Base-by-base conservation (phyloP, 2,329 filamentous ascomycete species). In the Teratosphaeria destructans region DNA sequence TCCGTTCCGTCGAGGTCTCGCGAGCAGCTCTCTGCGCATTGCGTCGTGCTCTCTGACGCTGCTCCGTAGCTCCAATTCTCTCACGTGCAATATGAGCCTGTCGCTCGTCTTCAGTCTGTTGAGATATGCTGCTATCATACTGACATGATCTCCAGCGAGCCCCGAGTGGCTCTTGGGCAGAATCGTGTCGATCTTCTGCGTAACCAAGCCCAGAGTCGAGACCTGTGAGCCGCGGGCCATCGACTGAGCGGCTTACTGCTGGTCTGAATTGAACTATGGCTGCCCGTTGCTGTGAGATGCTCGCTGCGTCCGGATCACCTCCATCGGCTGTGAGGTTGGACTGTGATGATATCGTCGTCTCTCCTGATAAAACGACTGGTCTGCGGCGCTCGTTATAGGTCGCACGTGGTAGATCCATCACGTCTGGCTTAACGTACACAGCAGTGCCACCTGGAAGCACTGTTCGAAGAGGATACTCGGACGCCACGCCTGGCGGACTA, bases 371-470 rank as follows among this genome's bases (percentile, higher is more conserved):
- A 4, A 39, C 29, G 11, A 57, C 47, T 52, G 29, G 29, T 58
- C 57, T 59, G 43, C 29, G 62, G 47, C 63, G 63, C 54, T 67
- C 66, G 32, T 65, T 65, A 27, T 62, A 56, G 3, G 19, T 32
- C 1, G 64, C 62, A 37, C 64, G 58, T n/a, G 65, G 64, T 37
- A 64, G 57, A 12, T 63, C 59, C 2, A 64, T 57, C 0, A 65
- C 64, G n/a, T 64, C 64, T 11, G 65, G 60, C 10, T 57, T 52
- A 19, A 62, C 57, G 55, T 70, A 69, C n/a, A 66, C 57, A 11
- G 68, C 67, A 16, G 66, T 70, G 14, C 68, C 67, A 52, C 64
- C 65, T 2, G 62, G 52, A 6, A 56, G 52, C 10, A 67, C 59
- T 12, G 55, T 60, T 59, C 61, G 6, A n/a, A 26, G 37, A 62